phyloP scores from a whole-genome alignment of 2,329 filamentous ascomycete species.

The Macrophomina tecta region DNA sequence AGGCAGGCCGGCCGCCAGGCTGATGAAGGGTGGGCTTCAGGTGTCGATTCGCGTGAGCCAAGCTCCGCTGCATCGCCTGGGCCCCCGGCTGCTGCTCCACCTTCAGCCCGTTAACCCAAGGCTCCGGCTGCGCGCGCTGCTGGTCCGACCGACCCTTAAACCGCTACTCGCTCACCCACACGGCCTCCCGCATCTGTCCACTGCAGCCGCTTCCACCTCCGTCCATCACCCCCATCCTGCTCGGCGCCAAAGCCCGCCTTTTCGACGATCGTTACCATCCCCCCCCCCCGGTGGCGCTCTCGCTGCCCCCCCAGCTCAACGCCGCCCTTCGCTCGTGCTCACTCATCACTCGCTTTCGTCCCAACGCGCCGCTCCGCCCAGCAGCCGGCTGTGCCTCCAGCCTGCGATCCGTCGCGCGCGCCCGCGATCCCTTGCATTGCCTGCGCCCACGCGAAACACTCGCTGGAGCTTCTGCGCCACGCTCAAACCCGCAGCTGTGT shows the following conservation, averaged over 20 bases:
- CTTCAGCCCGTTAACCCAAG: conserved; percentile 3
- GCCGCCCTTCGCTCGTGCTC: conserved; percentile 20
- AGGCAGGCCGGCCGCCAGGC: background rate
- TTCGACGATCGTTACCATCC: conserved; percentile 27
- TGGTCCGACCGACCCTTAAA: conserved; percentile 22
- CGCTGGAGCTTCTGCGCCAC: conserved; percentile 28
- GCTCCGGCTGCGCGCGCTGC: conserved; percentile 12
- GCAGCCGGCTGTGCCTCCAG: background rate
- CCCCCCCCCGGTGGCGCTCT: conserved; percentile 11
- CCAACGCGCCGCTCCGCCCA: background rate
- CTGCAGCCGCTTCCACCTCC: conserved; percentile 21
- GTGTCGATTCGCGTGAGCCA: background rate
- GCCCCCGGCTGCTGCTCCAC: conserved; percentile 15
- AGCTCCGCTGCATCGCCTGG: conserved; percentile 7
- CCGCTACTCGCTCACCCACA: conserved; percentile 22
- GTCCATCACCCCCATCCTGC: conserved; percentile 20
- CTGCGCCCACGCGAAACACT: conserved; percentile 27
- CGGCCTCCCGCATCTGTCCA: conserved; percentile 22
- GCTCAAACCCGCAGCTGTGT: conserved; percentile 23
- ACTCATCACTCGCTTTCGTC: background rate
- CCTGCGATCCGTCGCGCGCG: conserved; percentile 3
- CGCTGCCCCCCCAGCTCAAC: conserved; percentile 2
- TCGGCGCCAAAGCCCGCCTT: conserved; percentile 11
- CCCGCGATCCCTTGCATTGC: conserved; percentile 28
- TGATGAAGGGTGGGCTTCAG: background rate